Conservation (phyloP, 192 early-diverging fungal species). For the Coemansia biformis region DNA sequence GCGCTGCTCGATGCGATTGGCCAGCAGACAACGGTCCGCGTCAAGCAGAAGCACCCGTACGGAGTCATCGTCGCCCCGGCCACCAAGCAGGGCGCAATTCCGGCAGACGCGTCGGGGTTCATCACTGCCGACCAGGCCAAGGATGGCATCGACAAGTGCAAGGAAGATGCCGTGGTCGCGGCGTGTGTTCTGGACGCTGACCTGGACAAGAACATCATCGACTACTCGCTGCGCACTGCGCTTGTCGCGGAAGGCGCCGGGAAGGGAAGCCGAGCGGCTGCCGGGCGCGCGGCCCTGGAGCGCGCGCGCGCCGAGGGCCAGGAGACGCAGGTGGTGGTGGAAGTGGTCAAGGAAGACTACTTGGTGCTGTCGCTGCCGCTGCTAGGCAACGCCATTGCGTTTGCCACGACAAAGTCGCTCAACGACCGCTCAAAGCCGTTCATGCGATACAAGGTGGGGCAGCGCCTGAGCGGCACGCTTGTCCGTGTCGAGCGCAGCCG, state of each 20-base stretch:
- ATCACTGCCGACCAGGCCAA: slow-evolving; percentile 58
- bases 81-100: not conserved
- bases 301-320: slow-evolving; percentile 17
- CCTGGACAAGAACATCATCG: slow-evolving; percentile 56
- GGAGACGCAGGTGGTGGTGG: slow-evolving; percentile 55
- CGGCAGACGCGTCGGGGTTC: slow-evolving; percentile 52
- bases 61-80: slow-evolving; percentile 53
- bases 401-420: slow-evolving; percentile 55
- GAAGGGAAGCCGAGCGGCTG: slow-evolving; percentile 14
- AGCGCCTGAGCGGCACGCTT: slow-evolving; percentile 48
- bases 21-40: slow-evolving; percentile 42
- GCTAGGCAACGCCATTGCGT: slow-evolving; percentile 51
- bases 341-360: slow-evolving; percentile 78
- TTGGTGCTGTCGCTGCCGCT: slow-evolving; percentile 61
- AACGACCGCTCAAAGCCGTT: slow-evolving; percentile 61
- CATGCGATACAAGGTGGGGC: slow-evolving; percentile 56
- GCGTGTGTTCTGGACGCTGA: slow-evolving; percentile 69
- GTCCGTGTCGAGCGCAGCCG: slow-evolving; percentile 34
- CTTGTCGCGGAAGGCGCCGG: slow-evolving; percentile 11
- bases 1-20: slow-evolving; percentile 48
- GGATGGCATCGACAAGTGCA: slow-evolving; percentile 36
- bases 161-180: slow-evolving; percentile 49
- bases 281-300: slow-evolving; percentile 28
- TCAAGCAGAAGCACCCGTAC: slow-evolving; percentile 53
- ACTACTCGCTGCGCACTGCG: slow-evolving; percentile 55